A percentile compares a stretch with the other conserved stretches of the same genome.
Conservation (phyloP, 305 asterid genomes). For the Solanum hybrid region DNA sequence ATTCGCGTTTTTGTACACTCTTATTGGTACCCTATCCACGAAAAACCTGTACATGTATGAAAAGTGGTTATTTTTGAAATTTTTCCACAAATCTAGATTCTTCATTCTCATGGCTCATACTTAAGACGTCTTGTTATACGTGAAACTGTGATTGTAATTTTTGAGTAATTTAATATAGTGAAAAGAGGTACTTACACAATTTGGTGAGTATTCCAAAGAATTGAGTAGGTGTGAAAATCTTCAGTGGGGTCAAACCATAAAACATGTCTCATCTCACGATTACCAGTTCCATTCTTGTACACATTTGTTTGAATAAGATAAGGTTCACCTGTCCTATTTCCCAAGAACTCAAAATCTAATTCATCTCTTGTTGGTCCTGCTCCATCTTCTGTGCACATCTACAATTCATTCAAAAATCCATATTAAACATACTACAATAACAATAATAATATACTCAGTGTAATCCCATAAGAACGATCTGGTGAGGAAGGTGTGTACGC, state of each 20-base stretch:
- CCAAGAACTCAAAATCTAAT: constrained; percentile 85
- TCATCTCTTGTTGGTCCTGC: constrained; percentile 63
- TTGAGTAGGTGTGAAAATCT: constrained; percentile 67
- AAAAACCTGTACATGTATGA: constrained; percentile 36
- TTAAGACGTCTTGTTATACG: neutral
- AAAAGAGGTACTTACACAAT: constrained; percentile 42
- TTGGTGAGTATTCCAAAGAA: constrained; percentile 79
- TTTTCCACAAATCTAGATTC: neutral
- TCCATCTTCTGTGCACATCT: constrained; percentile 64
- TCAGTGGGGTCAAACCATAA: constrained; percentile 89
- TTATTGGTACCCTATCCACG: constrained; percentile 65
- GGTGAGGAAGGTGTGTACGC: neutral
- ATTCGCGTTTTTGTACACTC: constrained; percentile 87
- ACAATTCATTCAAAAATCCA: neutral
- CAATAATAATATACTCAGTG: neutral
- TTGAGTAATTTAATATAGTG: neutral
- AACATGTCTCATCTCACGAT: constrained; percentile 76
- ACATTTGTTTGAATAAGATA: constrained; percentile 76
- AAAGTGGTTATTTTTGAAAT: neutral
- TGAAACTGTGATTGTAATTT: neutral
- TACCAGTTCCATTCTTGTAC: constrained; percentile 84
- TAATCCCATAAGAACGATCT: neutral
- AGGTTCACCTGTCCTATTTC: constrained; percentile 84
- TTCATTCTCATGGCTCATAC: neutral
- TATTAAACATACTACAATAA: neutral